Evolutionary conservation across 441 rosid genomes (phyloP).

Genomic region (Euphorbia corollata): DNA sequence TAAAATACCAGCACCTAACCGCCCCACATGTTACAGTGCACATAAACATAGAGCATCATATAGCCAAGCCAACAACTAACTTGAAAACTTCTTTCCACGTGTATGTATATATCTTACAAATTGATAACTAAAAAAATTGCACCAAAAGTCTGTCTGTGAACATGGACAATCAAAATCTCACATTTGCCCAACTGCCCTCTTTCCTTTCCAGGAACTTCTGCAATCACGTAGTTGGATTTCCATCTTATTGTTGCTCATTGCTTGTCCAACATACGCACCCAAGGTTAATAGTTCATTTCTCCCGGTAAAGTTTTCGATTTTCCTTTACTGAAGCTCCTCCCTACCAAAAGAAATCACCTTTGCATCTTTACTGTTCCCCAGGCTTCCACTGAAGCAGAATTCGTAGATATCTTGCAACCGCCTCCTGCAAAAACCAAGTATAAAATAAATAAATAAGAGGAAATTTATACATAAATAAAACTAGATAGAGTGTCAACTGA

Average conservation of each 20-base stretch:
- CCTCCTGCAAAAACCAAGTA: conserved; percentile 14
- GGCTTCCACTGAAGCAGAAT: conserved; percentile 12
- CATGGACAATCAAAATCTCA: conserved; percentile 24
- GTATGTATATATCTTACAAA: conserved; percentile 25
- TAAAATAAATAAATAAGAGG: not conserved
- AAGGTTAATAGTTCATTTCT: conserved; percentile 18
- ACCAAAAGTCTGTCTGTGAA: conserved; percentile 21
- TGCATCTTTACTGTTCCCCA: conserved; percentile 6
- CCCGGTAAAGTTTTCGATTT: conserved; percentile 14
- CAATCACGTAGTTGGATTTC: conserved; percentile 8
- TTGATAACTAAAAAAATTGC: conserved; percentile 23
- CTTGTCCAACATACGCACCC: conserved; percentile 12
- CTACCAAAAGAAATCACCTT: conserved; percentile 2
- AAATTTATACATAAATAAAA: not conserved
- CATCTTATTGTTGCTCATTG: conserved; percentile 8
- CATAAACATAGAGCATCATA: too few relatives aligned
- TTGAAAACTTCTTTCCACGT: conserved; percentile 10
- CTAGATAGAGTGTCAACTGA: too few relatives aligned
- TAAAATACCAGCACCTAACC: not conserved
- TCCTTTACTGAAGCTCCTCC: conserved; percentile 20
- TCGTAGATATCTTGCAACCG: conserved; percentile 17
- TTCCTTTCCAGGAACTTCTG: conserved; percentile 6
- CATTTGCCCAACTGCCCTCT: conserved; percentile 19
- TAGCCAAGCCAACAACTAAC: conserved; percentile 16
- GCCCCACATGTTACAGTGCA: too few relatives aligned